Percentiles rank a stretch among this genome's conserved stretches.
These are phyloP conservation scores for Cyclocybe aegerita DNA, from an alignment of 768 basidiomycete species.

Conservation along the genomic window DNA sequence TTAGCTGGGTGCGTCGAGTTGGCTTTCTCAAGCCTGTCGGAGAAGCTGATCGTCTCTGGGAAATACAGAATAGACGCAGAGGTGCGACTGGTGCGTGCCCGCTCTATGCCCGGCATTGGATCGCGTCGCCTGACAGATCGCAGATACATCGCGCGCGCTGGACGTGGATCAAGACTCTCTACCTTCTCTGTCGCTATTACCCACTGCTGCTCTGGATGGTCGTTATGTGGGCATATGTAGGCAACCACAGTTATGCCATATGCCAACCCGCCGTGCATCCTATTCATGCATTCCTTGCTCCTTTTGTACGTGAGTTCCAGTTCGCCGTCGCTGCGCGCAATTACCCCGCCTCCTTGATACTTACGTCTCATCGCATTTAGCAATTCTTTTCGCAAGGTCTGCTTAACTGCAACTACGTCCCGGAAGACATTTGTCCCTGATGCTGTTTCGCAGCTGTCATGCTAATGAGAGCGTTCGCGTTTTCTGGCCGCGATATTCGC, in stretches of 20 bases:
- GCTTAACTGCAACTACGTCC: neutral
- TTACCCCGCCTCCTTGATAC: too few relatives aligned
- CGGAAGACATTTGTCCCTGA: neutral
- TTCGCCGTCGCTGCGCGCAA: neutral
- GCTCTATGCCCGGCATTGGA: neutral
- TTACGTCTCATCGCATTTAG: constrained; percentile 14
- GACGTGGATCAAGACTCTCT: constrained; percentile 38
- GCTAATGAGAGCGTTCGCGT: constrained; percentile 44
- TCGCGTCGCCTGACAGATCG: neutral
- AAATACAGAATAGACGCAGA: constrained; percentile 27
- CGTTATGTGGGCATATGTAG: constrained; percentile 36
- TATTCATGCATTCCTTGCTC: constrained; percentile 30
- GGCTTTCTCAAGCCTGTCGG: neutral
- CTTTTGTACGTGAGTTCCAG: constrained; percentile 25
- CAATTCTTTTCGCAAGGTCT: constrained; percentile 42
- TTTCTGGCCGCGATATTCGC: constrained; percentile 32
- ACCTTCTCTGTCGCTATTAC: constrained; percentile 43
- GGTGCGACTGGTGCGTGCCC: constrained; percentile 29
- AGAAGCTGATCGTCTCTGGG: neutral
- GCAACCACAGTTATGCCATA: constrained; percentile 27
- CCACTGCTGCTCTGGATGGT: constrained; percentile 35
- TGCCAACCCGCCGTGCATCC: constrained; percentile 30
- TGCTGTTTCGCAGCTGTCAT: constrained; percentile 32
- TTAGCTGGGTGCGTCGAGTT: constrained; percentile 28
- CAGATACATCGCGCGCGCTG: constrained; percentile 36